Conservation (phyloP, 148 eudicot species). For the Chenopodium album region DNA sequence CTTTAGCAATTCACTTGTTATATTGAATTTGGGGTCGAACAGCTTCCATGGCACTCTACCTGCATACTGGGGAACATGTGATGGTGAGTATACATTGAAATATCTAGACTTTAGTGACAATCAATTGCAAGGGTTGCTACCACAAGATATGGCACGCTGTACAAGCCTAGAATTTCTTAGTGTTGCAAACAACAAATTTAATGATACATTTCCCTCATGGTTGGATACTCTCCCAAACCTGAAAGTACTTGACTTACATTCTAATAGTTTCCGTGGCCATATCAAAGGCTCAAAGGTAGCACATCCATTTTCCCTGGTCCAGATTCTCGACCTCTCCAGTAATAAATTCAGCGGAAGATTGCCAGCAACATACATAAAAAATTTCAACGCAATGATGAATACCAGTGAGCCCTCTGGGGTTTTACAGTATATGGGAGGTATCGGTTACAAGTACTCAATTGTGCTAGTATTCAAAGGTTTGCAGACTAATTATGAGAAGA, state of each 20-base stretch:
- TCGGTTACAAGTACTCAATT: slow-evolving; percentile 1
- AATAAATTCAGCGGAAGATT: slow-evolving; percentile 17
- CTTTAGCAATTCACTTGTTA: background rate
- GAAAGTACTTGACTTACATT: background rate
- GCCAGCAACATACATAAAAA: slow-evolving; percentile 5
- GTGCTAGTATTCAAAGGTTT: slow-evolving; percentile 9
- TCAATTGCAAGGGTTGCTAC: slow-evolving; percentile 3
- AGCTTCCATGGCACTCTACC: background rate
- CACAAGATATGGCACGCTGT: background rate
- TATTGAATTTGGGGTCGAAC: background rate
- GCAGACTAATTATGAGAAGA: background rate
- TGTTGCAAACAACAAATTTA: slow-evolving; percentile 1
- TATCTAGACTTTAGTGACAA: background rate
- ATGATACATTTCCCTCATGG: slow-evolving; percentile 20
- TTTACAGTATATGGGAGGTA: background rate
- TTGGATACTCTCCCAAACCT: slow-evolving; percentile 14
- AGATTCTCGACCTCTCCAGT: slow-evolving; percentile 25
- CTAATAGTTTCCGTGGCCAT: slow-evolving; percentile 27
- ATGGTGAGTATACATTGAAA: background rate
- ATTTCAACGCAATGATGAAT: slow-evolving; percentile 22
- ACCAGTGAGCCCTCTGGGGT: background rate
- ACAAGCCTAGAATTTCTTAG: slow-evolving; percentile 1
- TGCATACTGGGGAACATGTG: background rate
- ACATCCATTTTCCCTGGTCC: slow-evolving; percentile 3
- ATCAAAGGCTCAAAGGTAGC: background rate